Evolutionary conservation across 176 grass and related monocot genomes (phyloP).

Genomic region (Avena eriantha): DNA sequence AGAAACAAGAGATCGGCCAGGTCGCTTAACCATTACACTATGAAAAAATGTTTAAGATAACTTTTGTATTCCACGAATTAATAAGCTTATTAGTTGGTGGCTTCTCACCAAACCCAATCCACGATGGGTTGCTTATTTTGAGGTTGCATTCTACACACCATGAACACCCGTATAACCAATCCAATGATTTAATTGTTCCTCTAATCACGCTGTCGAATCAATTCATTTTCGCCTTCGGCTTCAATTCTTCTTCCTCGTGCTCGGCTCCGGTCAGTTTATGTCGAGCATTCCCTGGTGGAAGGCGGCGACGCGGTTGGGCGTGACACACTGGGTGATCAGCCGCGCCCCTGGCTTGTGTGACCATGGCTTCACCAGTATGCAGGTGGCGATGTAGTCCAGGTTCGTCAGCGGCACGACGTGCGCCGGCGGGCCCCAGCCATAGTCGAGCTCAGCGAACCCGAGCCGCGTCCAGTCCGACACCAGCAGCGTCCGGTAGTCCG

Average conservation of each 20-base stretch:
- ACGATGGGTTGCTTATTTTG: too few relatives aligned
- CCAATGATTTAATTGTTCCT: too few relatives aligned
- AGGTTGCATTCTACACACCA: too few relatives aligned
- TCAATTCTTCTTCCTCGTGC: background rate
- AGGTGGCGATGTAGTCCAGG: conserved; percentile 90
- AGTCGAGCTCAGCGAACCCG: conserved; percentile 89
- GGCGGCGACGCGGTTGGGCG: conserved; percentile 56
- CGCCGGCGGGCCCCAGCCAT: conserved; percentile 80
- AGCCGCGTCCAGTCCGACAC: conserved; percentile 92
- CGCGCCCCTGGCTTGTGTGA: conserved; percentile 71
- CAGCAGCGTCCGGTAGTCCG: conserved; percentile 72
- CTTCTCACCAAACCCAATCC: too few relatives aligned
- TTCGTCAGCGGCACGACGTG: conserved; percentile 92
- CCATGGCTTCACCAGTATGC: conserved; percentile 78
- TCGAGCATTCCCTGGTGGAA: conserved; percentile 76
- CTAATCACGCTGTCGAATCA: too few relatives aligned
- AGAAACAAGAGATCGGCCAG: too few relatives aligned
- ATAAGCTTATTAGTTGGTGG: too few relatives aligned
- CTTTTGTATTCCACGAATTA: too few relatives aligned
- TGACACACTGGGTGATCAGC: conserved; percentile 90
- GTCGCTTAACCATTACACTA: too few relatives aligned
- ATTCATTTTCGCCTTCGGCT: too few relatives aligned
- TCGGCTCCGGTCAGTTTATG: conserved; percentile 42
- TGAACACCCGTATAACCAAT: too few relatives aligned
- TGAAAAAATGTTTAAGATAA: too few relatives aligned